These are phyloP conservation scores for Diplodia scrobiculata DNA, from an alignment of 2,329 filamentous ascomycete genomes.

Conservation along the genomic window DNA sequence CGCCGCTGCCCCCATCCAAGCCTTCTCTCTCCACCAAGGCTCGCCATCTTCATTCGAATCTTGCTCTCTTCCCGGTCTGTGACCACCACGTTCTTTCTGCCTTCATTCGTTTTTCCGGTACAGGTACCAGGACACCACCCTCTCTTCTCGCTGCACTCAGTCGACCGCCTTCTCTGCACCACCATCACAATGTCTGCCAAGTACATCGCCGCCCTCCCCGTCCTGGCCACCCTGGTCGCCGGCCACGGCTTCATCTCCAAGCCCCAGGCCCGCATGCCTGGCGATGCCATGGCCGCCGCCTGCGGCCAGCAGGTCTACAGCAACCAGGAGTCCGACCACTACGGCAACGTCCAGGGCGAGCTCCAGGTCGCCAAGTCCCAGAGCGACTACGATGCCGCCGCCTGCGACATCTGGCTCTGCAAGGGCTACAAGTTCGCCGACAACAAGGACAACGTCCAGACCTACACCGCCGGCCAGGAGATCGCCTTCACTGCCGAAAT, in stretches of 20 bases:
- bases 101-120: constrained; percentile 39
- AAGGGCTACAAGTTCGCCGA: constrained; percentile 62
- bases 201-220: constrained; percentile 46
- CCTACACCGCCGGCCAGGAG: constrained; percentile 54
- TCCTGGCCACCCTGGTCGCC: constrained; percentile 51
- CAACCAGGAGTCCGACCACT: constrained; percentile 57
- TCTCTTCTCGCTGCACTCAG: constrained; percentile 32
- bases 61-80: constrained; percentile 28
- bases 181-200: constrained; percentile 45
- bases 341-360: constrained; percentile 60
- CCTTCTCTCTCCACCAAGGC: constrained; percentile 27
- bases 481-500: constrained; percentile 53
- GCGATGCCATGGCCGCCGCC: constrained; percentile 54
- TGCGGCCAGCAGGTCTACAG: constrained; percentile 59
- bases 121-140: constrained; percentile 31
- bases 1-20: background rate
- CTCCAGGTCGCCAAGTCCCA: constrained; percentile 54
- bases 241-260: constrained; percentile 58
- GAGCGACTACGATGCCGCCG: constrained; percentile 52
- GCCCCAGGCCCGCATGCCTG: constrained; percentile 55
- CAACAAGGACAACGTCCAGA: constrained; percentile 57
- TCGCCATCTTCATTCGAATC: constrained; percentile 14
- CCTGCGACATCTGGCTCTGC: constrained; percentile 59
- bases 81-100: constrained; percentile 40
- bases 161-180: constrained; percentile 26